These are phyloP conservation scores for Scolecobasidium constrictum DNA, from an alignment of 2,329 filamentous ascomycete species.

Conservation along the genomic window DNA sequence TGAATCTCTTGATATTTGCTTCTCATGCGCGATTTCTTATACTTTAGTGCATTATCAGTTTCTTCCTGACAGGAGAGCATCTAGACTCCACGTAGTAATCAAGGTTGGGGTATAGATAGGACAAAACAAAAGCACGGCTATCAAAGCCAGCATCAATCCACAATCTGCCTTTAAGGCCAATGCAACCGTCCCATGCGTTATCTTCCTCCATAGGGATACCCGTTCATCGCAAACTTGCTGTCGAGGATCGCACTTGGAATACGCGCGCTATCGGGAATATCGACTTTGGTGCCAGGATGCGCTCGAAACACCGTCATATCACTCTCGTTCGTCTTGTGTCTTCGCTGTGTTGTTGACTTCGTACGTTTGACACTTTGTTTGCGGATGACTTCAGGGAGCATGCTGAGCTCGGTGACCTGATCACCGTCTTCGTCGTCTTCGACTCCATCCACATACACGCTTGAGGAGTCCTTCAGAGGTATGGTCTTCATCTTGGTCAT, in stretches of 20 bases:
- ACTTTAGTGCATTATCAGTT: too few relatives aligned
- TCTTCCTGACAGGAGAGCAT: too few relatives aligned
- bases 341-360: not conserved
- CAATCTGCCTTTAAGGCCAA: too few relatives aligned
- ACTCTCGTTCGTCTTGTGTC: slow-evolving; percentile 14
- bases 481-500: not conserved
- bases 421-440: not conserved
- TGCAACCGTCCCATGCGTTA: too few relatives aligned
- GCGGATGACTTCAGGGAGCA: not conserved
- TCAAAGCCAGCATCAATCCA: too few relatives aligned
- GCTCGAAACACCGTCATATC: slow-evolving; percentile 27
- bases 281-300: slow-evolving; percentile 28
- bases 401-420: not conserved
- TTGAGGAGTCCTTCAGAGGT: not conserved
- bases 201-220: too few relatives aligned
- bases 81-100: too few relatives aligned
- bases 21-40: too few relatives aligned
- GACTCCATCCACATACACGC: not conserved
- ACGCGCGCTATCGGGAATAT: slow-evolving; percentile 24
- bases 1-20: too few relatives aligned
- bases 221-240: slow-evolving; percentile 10
- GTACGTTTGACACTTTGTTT: not conserved
- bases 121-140: too few relatives aligned
- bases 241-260: slow-evolving; percentile 29
- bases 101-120: too few relatives aligned